Conservation (phyloP, 2,329 filamentous ascomycete species). For the Cladophialophora chaetospira region DNA sequence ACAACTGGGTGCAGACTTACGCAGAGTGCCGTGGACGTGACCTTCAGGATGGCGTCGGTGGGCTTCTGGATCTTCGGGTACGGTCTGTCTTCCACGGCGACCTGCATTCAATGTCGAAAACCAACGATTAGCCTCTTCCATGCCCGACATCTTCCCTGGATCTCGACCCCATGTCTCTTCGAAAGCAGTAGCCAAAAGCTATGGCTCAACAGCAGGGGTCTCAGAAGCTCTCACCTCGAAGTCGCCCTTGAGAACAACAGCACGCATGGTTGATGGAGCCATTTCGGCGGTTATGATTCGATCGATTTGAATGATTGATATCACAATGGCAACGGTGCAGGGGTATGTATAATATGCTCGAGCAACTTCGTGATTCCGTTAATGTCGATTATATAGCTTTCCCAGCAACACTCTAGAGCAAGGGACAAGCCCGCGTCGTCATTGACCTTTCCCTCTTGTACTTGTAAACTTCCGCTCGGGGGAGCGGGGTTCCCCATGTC, state of each 20-base stretch:
- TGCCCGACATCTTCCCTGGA: background rate
- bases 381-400: too few relatives aligned
- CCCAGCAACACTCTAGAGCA: too few relatives aligned
- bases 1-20: conserved; percentile 13
- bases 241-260: conserved; percentile 33
- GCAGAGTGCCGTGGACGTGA: conserved; percentile 32
- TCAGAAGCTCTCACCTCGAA: conserved; percentile 24
- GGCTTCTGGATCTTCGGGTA: conserved; percentile 46
- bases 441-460: too few relatives aligned
- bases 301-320: too few relatives aligned
- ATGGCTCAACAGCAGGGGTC: background rate
- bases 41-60: conserved; percentile 53
- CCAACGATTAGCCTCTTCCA: background rate
- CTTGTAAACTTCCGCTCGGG: too few relatives aligned
- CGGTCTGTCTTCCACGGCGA: conserved; percentile 48
- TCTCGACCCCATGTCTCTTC: background rate
- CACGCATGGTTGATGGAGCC: conserved; percentile 33
- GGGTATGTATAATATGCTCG: too few relatives aligned
- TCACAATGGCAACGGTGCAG: too few relatives aligned
- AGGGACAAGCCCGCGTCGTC: too few relatives aligned
- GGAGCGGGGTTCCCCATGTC: too few relatives aligned
- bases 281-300: conserved; percentile 22
- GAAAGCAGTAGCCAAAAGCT: background rate
- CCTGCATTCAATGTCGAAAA: conserved; percentile 13
- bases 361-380: too few relatives aligned